Evolutionary conservation across 345 rosid species (phyloP), one percentile per base, ranked within the genome.

Genomic region (Salix udensis): DNA sequence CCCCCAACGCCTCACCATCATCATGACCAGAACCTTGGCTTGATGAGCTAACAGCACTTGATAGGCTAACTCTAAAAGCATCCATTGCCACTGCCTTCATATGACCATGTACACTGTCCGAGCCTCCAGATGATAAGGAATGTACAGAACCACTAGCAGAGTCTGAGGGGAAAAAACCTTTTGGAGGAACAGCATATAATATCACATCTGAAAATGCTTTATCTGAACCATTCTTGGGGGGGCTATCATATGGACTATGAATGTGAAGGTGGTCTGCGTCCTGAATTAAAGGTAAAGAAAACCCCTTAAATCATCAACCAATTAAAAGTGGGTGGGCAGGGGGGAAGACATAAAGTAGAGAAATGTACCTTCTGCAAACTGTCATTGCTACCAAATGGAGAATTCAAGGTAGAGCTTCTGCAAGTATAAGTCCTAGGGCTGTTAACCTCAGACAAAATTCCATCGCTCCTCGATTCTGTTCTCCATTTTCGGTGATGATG

Each of bases 101-200:
- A 78, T 93, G 94, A 76, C 96, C 91, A 86, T 91, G 94, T 77
- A 96, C 77, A 79, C 92, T 92, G 76, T 96, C 98, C 0, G 97
- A 92, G 77, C 98, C 99, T 73, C 97, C 98, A 26, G 99, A 96
- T 64, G 97, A 93, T 84, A 96, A 77, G 81, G 99, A 96, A 86
- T 90, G 94, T 62, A 92, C 91, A 30, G 99, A 93, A 64, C 76
- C 95, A 73, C 92, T 90, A 53, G 91, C 91, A 64, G 97, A 89
- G 85, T 91, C 99, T 71, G 92, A 77, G 46, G 92, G 98, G 76
- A 91, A 92, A 86, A 88, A 87, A 55, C 91, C 91, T 85, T 91
- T 93, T 53, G 97, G 88, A 77, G 96, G 97, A 87, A 85, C 97
- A 24, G 97, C 89, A 78, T 87, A 91, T 52, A 91, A 68, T 75